phyloP scores from a whole-genome alignment of 2,329 filamentous ascomycete species.

The Sarocladium kiliense region DNA sequence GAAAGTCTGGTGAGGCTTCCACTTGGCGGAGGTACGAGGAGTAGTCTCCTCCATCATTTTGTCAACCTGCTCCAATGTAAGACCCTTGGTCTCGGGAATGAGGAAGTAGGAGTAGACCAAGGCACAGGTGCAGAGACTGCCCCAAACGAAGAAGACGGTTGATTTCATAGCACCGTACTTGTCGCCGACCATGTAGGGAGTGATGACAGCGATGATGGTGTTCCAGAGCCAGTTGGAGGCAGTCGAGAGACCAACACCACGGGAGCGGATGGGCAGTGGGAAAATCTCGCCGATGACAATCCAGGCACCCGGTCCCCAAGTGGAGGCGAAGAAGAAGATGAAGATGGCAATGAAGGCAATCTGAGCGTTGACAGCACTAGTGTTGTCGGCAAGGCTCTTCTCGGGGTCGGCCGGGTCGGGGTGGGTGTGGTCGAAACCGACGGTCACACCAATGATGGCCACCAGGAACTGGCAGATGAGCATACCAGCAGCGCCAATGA shows the following conservation, averaged over 20 bases:
- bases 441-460: conserved; percentile 65
- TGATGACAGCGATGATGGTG: conserved; percentile 66
- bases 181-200: conserved; percentile 62
- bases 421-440: conserved; percentile 48
- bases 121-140: conserved; percentile 55
- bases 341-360: conserved; percentile 88
- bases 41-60: conserved; percentile 86
- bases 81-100: conserved; percentile 69
- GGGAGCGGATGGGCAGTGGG: conserved; percentile 82
- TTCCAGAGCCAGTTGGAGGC: conserved; percentile 93
- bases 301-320: conserved; percentile 81
- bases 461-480: conserved; percentile 82
- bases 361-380: conserved; percentile 59
- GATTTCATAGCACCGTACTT: conserved; percentile 61
- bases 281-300: conserved; percentile 86
- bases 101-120: conserved; percentile 68
- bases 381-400: conserved; percentile 42
- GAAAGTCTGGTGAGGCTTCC: conserved; percentile 68
- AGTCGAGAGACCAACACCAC: conserved; percentile 80
- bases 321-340: conserved; percentile 88
- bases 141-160: conserved; percentile 74
- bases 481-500: conserved; percentile 78
- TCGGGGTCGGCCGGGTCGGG: conserved; percentile 35
- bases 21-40: conserved; percentile 70
- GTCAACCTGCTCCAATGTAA: conserved; percentile 75